phyloP scores from a whole-genome alignment of 164 flowering plant species.

The Tetrastigma voinierianum region DNA sequence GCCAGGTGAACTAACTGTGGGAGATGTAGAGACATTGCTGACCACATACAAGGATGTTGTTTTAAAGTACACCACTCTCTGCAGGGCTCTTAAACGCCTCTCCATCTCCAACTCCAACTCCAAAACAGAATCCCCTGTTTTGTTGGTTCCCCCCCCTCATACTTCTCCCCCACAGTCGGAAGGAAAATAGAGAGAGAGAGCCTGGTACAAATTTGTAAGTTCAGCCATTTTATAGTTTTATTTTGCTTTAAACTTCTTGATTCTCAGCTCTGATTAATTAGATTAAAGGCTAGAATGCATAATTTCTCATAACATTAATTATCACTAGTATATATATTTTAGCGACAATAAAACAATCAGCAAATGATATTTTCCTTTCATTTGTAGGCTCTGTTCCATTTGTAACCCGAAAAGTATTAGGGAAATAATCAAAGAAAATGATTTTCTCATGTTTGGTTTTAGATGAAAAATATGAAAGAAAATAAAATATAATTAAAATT shows the following conservation, averaged over 20 bases:
- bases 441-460: too few relatives aligned
- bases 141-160: neutral
- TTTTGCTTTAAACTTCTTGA: neutral
- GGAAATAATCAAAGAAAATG: too few relatives aligned
- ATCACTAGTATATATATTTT: too few relatives aligned
- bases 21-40: conserved; percentile 41
- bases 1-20: conserved; percentile 38
- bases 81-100: conserved; percentile 18
- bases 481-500: too few relatives aligned
- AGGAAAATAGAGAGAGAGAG: conserved; percentile 1
- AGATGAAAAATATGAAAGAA: too few relatives aligned
- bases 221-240: neutral
- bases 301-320: too few relatives aligned
- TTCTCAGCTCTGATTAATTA: neutral
- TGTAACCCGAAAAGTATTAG: too few relatives aligned
- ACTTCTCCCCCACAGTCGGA: neutral
- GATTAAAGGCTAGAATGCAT: neutral
- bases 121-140: conserved; percentile 1
- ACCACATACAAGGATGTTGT: conserved; percentile 50
- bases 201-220: neutral
- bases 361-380: too few relatives aligned
- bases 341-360: too few relatives aligned
- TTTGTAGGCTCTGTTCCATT: too few relatives aligned
- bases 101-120: conserved; percentile 9
- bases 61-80: conserved; percentile 30